These are phyloP conservation scores for Fusarium buxicola DNA, from an alignment of 2,329 filamentous ascomycete species.

Conservation along the genomic window DNA sequence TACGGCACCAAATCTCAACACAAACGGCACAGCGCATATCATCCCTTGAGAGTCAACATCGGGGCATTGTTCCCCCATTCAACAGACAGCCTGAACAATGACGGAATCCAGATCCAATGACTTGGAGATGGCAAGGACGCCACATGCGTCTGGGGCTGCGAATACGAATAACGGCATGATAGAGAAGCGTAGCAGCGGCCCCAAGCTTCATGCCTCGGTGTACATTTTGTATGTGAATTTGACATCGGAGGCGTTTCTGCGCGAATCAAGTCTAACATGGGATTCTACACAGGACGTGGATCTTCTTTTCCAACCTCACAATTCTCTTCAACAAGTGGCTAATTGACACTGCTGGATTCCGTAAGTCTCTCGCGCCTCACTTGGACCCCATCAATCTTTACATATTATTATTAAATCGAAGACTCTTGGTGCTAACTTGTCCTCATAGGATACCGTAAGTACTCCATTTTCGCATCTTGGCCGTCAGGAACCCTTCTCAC, in stretches of 20 bases:
- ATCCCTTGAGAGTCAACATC: constrained; percentile 2
- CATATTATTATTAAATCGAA: not conserved
- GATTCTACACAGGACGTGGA: constrained; percentile 70
- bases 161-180: constrained; percentile 9
- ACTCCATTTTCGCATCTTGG: not conserved
- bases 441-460: constrained; percentile 51
- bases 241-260: not conserved
- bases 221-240: constrained; percentile 47
- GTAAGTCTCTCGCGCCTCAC: constrained; percentile 61
- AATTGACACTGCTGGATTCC: constrained; percentile 78
- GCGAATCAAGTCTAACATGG: constrained; percentile 18
- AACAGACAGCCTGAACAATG: constrained; percentile 23
- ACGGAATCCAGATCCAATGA: constrained; percentile 19
- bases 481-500: not conserved
- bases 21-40: too few species aligned
- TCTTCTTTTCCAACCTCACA: constrained; percentile 84
- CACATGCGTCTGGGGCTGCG: constrained; percentile 2
- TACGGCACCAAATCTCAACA: too few species aligned
- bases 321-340: constrained; percentile 96
- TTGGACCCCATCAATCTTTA: not conserved
- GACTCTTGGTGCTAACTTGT: constrained; percentile 19
- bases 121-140: constrained; percentile 23
- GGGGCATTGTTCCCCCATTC: not conserved
- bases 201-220: constrained; percentile 50
- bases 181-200: constrained; percentile 46